Conservation (phyloP, 805 yeast species). For the Saccharomycopsis sp. region DNA sequence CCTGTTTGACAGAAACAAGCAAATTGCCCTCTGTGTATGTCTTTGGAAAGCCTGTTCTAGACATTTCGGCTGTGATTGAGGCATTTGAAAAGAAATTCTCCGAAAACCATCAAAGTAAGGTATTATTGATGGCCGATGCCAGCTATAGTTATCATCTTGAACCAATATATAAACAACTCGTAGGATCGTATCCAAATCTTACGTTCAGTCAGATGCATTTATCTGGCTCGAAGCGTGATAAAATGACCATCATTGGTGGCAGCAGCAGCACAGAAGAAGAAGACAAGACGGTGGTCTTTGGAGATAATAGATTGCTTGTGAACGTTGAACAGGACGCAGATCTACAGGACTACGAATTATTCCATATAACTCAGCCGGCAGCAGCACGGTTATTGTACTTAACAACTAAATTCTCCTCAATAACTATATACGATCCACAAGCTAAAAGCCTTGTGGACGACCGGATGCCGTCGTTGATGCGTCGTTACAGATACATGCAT, state of each 20-base stretch:
- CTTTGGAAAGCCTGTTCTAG: conserved; percentile 61
- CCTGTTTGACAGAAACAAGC: conserved; percentile 78
- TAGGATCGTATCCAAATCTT: conserved; percentile 29
- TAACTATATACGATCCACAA: conserved; percentile 44
- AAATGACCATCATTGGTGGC: conserved; percentile 37
- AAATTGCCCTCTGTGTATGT: conserved; percentile 72
- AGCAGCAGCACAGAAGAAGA: not conserved
- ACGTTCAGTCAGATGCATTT: conserved; percentile 25
- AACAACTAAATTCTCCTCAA: conserved; percentile 58
- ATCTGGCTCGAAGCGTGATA: conserved; percentile 24
- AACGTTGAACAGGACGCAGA: conserved; percentile 21
- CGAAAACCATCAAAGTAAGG: conserved; percentile 33
- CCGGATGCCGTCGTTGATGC: conserved; percentile 74
- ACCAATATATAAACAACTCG: conserved; percentile 33
- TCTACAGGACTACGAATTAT: conserved; percentile 46
- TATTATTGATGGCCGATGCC: conserved; percentile 71
- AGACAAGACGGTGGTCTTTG: conserved; percentile 23
- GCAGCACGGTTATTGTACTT: conserved; percentile 73
- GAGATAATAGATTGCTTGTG: not conserved
- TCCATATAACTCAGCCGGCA: conserved; percentile 69
- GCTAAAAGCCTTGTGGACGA: conserved; percentile 37
- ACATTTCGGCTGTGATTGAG: conserved; percentile 33
- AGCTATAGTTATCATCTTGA: conserved; percentile 47
- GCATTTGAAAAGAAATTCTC: conserved; percentile 38
- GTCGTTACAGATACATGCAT: conserved; percentile 80